Percentiles rank a stretch among this genome's conserved stretches.
These are phyloP conservation scores for Metroxylon sagu DNA, from an alignment of 176 grass and related monocot genomes.

Conservation along the genomic window DNA sequence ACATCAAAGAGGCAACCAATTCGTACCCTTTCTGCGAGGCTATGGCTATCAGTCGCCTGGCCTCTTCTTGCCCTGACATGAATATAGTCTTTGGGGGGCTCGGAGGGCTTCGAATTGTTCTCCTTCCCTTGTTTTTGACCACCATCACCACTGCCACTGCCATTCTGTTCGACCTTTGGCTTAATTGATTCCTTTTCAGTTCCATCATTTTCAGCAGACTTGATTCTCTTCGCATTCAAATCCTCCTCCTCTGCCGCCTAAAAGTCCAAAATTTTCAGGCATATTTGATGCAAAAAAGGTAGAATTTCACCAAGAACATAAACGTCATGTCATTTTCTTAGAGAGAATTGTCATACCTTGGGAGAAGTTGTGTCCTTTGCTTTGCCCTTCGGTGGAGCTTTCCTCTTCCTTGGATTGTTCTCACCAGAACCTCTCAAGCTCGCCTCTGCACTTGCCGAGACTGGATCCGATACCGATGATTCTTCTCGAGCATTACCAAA, in stretches of 20 bases:
- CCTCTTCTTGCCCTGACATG: constrained; percentile 93
- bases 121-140: constrained; percentile 60
- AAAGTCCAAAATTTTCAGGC: not conserved
- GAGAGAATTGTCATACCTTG: constrained; percentile 39
- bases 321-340: too few species aligned
- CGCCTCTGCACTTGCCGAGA: constrained; percentile 41
- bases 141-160: constrained; percentile 43
- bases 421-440: constrained; percentile 37
- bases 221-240: constrained; percentile 51
- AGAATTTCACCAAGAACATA: too few species aligned
- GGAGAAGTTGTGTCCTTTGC: constrained; percentile 42
- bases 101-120: constrained; percentile 26
- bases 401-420: constrained; percentile 68
- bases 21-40: constrained; percentile 92
- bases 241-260: constrained; percentile 42
- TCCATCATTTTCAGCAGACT: constrained; percentile 45
- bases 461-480: constrained; percentile 79
- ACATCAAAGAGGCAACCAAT: constrained; percentile 9
- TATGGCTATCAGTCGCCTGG: constrained; percentile 96
- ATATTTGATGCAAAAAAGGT: too few species aligned
- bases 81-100: constrained; percentile 84
- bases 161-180: constrained; percentile 51
- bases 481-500: constrained; percentile 46
- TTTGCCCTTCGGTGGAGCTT: constrained; percentile 70
- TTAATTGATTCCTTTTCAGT: constrained; percentile 50